A percentile compares a stretch with the other conserved stretches of the same genome.
phyloP scores from a whole-genome alignment of 352 stramenopile species.

The Pythium brachiatum region DNA sequence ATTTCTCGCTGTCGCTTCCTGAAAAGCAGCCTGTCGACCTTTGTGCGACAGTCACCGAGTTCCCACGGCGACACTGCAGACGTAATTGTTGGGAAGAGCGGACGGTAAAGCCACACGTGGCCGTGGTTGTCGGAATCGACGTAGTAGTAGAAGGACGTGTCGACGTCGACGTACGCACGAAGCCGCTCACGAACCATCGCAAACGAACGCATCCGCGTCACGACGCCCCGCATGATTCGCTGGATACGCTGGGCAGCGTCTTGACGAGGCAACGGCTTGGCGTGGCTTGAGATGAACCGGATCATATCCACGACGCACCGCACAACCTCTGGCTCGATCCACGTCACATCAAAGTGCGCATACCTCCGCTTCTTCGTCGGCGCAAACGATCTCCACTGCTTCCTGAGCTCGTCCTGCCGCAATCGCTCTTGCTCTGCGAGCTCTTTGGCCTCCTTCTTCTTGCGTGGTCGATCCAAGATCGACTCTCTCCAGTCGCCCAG shows the following conservation, averaged over 20 bases:
- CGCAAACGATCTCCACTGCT: conserved; percentile 29
- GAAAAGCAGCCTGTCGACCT: conserved; percentile 46
- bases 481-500: conserved; percentile 63
- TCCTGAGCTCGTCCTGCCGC: conserved; percentile 14
- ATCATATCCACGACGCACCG: conserved; percentile 51
- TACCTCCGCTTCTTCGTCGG: conserved; percentile 47
- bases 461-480: conserved; percentile 30
- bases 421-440: conserved; percentile 20
- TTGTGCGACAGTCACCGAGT: conserved; percentile 38
- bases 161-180: conserved; percentile 33
- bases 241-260: conserved; percentile 64
- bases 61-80: conserved; percentile 42
- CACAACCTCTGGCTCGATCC: conserved; percentile 63
- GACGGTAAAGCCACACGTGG: conserved; percentile 39
- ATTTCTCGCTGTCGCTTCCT: conserved; percentile 36
- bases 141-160: conserved; percentile 62
- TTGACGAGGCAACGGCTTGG: conserved; percentile 30
- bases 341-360: conserved; percentile 55
- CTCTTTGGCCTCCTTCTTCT: conserved; percentile 26
- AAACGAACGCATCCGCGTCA: conserved; percentile 37
- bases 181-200: conserved; percentile 40
- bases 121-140: conserved; percentile 35
- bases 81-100: conserved; percentile 35
- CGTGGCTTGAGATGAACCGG: conserved; percentile 23
- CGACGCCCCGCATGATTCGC: conserved; percentile 39